Percentiles rank a stretch among this genome's conserved stretches.
phyloP scores from a whole-genome alignment of 129 eudicot species.

The Flaveria brownii region DNA sequence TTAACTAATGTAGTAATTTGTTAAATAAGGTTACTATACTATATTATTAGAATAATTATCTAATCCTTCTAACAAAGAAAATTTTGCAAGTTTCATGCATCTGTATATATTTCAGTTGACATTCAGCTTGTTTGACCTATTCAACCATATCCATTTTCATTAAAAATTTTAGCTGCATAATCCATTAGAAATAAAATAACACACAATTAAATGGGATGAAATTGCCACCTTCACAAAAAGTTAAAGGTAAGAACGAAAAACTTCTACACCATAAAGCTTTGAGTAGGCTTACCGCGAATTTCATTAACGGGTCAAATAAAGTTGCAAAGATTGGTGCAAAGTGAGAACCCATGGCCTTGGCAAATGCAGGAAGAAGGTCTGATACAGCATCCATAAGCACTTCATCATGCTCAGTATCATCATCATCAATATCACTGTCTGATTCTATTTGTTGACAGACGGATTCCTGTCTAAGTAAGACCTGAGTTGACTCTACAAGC shows the following conservation, averaged over 20 bases:
- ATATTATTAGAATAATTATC: background rate
- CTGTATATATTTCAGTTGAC: background rate
- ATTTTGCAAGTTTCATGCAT: background rate
- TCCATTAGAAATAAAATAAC: background rate
- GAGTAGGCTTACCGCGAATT: conserved; percentile 71
- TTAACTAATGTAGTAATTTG: background rate
- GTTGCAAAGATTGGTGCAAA: conserved; percentile 85
- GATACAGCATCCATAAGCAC: conserved; percentile 99
- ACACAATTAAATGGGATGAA: background rate
- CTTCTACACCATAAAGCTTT: conserved; percentile 9
- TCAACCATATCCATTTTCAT: conserved; percentile 10
- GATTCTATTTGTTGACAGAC: conserved; percentile 86
- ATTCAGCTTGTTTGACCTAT: background rate
- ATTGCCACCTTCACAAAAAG: conserved; percentile 9
- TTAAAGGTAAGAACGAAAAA: background rate
- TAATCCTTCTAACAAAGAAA: background rate
- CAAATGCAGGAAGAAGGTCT: conserved; percentile 97
- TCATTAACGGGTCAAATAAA: conserved; percentile 82
- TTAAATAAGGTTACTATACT: background rate
- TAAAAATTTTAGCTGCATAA: background rate
- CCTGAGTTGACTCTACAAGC: conserved; percentile 77
- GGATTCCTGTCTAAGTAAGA: conserved; percentile 68
- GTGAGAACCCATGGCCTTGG: conserved; percentile 88
- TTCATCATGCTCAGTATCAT: conserved; percentile 86
- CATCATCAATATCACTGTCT: conserved; percentile 88